These are phyloP conservation scores for Rhizopogon roseolus DNA, from an alignment of 768 basidiomycete species.

Conservation along the genomic window DNA sequence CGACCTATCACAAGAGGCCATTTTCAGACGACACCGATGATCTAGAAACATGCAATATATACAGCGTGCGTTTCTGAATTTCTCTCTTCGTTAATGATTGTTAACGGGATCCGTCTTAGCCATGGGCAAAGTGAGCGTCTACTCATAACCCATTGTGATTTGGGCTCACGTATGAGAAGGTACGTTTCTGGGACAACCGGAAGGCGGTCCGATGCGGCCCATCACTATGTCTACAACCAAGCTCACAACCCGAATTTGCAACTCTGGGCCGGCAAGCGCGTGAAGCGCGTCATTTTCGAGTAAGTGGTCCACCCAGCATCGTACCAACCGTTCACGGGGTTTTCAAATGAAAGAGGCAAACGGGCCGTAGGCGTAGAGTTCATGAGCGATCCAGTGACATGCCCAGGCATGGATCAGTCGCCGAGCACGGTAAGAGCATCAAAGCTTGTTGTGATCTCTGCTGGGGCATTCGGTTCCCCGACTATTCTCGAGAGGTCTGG, in stretches of 20 bases:
- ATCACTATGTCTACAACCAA: constrained; percentile 32
- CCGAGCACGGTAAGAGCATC: constrained; percentile 21
- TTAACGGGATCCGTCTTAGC: constrained; percentile 8
- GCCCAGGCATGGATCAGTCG: constrained; percentile 6
- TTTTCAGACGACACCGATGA: constrained; percentile 44
- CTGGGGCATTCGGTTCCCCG: constrained; percentile 39
- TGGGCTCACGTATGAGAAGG: constrained; percentile 26
- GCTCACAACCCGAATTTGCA: constrained; percentile 24
- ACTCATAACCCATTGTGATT: neutral
- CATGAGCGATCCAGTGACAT: constrained; percentile 20
- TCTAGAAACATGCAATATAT: constrained; percentile 26
- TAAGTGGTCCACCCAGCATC: no score
- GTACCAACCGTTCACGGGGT: no score
- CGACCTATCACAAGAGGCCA: constrained; percentile 41
- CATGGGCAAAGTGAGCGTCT: constrained; percentile 12
- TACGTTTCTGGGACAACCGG: constrained; percentile 45
- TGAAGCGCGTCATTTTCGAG: no score
- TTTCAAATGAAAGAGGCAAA: constrained; percentile 1
- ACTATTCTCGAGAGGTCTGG: constrained; percentile 52
- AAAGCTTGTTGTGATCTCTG: constrained; percentile 33
- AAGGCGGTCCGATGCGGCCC: constrained; percentile 27
- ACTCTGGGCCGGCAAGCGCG: no score
- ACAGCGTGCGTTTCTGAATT: constrained; percentile 12
- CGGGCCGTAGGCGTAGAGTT: constrained; percentile 36
- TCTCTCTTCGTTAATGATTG: no score